Base-by-base conservation (phyloP, 106 monocot genomes). In the Allium sativum region DNA sequence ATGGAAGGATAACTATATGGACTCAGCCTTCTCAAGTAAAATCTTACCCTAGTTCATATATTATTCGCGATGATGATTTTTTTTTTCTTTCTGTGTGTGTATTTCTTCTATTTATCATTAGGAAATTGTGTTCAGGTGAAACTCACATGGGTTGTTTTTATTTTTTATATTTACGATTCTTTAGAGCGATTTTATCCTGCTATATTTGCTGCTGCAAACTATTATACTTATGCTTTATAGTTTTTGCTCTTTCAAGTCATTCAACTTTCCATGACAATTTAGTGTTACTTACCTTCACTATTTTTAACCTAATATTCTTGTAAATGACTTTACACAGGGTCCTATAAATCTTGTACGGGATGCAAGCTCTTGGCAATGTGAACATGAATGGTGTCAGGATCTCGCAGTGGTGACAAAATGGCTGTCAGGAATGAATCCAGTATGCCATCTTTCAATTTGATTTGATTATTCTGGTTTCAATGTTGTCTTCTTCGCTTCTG, bases 341-440 rank as follows among this genome's bases (percentile, higher is more conserved):
- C 80, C 96, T 61, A 55, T 82, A 66, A 91, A 98, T 81, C 79
- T 92, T 76, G 96, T 92, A 64, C 73, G 87, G 48, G 96, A 98
- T 82, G 84, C 87, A 44, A 92, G 75, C 55, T 72, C 58, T 47
- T 98, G 91, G 91, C 73, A 80, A 43, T 85, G 82, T 70, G 96
- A 92, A 56, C 71, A 98, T 70, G 91, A 98, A 69, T 98, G 96
- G 96, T 72, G 80, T 53, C 96, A 98, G 70, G 96, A 91, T 82
- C 81, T 92, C 74, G 82, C 96, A 11, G 91, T 98, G 63, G 96
- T 87, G 45, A 98, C 96, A 40, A 98, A 92, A 76, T 98, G 96
- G 96, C 70, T 98, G 56, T 98, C 84, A 59, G 96, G 92, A 66
- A 85, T 82, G 77, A 65, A 77, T 65, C 77, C 87, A 67, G 96